Evolutionary conservation across 208 protist genomes (phyloP).

Genomic region (Herpetomonas samuelpessoai): DNA sequence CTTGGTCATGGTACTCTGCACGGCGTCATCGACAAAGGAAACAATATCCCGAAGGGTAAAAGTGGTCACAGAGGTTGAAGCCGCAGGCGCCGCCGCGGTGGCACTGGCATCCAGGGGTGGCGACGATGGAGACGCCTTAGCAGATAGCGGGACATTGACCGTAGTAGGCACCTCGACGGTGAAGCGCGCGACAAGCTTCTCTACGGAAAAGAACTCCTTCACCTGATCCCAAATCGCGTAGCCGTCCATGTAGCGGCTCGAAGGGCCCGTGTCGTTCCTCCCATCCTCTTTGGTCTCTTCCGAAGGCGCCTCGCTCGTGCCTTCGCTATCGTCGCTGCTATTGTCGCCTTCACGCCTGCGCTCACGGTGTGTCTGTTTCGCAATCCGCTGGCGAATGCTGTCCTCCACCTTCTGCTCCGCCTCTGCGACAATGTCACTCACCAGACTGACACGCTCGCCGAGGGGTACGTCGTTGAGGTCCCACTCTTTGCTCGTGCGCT

Average conservation of each 20-base stretch:
- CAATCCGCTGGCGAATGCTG: conserved; percentile 1
- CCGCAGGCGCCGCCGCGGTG: background rate
- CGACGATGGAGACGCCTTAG: background rate
- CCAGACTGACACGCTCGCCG: conserved; percentile 14
- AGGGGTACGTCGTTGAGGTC: conserved; percentile 31
- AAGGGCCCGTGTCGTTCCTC: background rate
- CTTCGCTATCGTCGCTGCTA: conserved; percentile 3
- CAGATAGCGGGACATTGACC: background rate
- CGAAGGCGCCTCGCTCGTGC: background rate
- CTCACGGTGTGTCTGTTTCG: background rate
- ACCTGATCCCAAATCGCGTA: background rate
- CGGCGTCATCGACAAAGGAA: background rate
- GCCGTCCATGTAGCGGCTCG: background rate
- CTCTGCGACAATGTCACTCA: conserved; percentile 34
- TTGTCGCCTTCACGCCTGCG: background rate
- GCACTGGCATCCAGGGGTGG: background rate
- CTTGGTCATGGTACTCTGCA: background rate
- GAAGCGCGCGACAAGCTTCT: background rate
- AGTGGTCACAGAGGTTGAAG: background rate
- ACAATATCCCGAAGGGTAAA: background rate
- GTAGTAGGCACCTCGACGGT: background rate
- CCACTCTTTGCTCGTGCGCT: conserved; percentile 41
- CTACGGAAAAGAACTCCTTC: background rate
- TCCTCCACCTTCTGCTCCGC: conserved; percentile 18
- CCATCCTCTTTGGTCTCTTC: too few species aligned